These are phyloP conservation scores for Tuber calosporum DNA, from an alignment of 495 filamentous ascomycete species.

Conservation along the genomic window DNA sequence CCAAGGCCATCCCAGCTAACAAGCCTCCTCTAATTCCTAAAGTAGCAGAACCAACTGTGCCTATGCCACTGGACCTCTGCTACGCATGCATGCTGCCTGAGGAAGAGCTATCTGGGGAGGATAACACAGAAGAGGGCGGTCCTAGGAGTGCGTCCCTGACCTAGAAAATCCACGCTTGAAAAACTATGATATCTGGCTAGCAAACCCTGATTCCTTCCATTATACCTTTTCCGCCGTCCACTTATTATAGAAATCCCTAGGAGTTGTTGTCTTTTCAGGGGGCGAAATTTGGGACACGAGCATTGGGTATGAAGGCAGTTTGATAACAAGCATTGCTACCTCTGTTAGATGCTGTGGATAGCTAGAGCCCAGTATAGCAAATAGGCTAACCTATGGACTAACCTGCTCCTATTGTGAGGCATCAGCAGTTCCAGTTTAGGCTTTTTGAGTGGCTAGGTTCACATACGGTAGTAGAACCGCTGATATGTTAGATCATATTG, in stretches of 20 bases:
- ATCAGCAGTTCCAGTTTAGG: conserved; percentile 32
- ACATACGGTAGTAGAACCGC: conserved; percentile 40
- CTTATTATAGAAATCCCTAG: neutral
- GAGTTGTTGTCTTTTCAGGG: neutral
- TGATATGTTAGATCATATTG: conserved; percentile 33
- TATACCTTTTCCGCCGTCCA: neutral
- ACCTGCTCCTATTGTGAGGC: conserved; percentile 15
- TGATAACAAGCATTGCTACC: conserved; percentile 4
- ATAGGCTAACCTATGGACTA: neutral
- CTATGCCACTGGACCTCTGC: conserved; percentile 17
- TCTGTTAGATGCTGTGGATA: neutral
- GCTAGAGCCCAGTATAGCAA: neutral
- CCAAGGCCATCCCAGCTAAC: conserved; percentile 35
- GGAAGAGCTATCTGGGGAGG: conserved; percentile 3
- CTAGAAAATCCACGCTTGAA: neutral
- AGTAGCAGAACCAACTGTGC: conserved; percentile 35
- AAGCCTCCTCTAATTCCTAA: conserved; percentile 43
- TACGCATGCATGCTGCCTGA: conserved; percentile 11
- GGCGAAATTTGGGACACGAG: neutral
- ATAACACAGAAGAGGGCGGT: neutral
- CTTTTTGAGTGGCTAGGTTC: conserved; percentile 33
- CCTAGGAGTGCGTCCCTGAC: neutral
- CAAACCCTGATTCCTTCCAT: neutral
- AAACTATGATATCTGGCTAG: neutral
- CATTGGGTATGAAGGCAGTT: neutral